phyloP scores from a whole-genome alignment of 495 filamentous ascomycete species.

The Aspergillus sclerotiicarbonarius region DNA sequence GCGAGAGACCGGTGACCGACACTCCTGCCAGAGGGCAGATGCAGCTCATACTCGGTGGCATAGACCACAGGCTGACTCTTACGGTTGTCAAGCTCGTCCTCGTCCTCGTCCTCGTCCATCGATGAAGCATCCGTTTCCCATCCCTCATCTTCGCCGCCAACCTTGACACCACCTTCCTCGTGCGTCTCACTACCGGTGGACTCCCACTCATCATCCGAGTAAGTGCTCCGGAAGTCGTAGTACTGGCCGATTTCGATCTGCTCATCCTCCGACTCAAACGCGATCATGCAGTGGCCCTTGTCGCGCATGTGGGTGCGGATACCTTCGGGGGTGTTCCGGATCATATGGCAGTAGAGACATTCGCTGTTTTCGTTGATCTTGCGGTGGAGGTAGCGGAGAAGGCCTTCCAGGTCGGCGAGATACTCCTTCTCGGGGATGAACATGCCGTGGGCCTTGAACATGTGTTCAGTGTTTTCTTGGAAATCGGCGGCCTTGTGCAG shows the following conservation, averaged over 20 bases:
- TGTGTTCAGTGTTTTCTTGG: constrained; percentile 74
- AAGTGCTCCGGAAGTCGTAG: constrained; percentile 95
- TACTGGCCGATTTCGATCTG: constrained; percentile 96
- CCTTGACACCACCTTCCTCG: constrained; percentile 40
- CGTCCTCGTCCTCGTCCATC: constrained; percentile 54
- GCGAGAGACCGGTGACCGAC: constrained; percentile 86
- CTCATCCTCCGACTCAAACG: constrained; percentile 84
- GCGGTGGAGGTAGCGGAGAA: constrained; percentile 70
- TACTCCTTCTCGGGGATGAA: constrained; percentile 90
- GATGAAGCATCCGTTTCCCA: constrained; percentile 95
- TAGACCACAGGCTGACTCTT: constrained; percentile 65
- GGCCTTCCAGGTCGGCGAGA: constrained; percentile 74
- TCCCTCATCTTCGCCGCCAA: constrained; percentile 55
- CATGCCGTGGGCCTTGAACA: constrained; percentile 90
- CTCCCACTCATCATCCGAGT: constrained; percentile 65
- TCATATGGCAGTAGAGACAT: constrained; percentile 80
- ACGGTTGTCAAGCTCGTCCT: constrained; percentile 37
- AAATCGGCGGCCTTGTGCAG: constrained; percentile 72
- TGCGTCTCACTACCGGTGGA: constrained; percentile 15
- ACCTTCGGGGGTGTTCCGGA: constrained; percentile 68
- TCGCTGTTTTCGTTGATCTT: constrained; percentile 75
- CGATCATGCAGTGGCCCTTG: constrained; percentile 94
- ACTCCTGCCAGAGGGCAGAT: constrained; percentile 87
- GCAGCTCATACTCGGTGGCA: constrained; percentile 87
- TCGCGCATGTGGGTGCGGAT: constrained; percentile 96